phyloP scores from a whole-genome alignment of 2,329 filamentous ascomycete species.

The Daldinia eschscholtzii region DNA sequence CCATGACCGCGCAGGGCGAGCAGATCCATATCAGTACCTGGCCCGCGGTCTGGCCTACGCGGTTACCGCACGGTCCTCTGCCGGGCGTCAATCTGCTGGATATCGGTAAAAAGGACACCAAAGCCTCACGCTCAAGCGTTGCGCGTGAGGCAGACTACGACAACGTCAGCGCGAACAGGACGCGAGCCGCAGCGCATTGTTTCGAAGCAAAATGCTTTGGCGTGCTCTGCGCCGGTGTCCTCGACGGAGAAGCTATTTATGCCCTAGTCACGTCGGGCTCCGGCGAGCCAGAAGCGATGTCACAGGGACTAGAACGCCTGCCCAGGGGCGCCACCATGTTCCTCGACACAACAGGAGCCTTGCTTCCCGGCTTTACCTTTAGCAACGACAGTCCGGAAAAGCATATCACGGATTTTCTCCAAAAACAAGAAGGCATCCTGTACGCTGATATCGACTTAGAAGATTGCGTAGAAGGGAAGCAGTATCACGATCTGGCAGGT shows the following conservation, averaged over 20 bases:
- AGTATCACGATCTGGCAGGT: constrained; percentile 68
- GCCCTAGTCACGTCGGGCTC: constrained; percentile 52
- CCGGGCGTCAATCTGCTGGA: not conserved
- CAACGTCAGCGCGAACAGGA: constrained; percentile 66
- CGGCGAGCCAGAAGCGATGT: constrained; percentile 48
- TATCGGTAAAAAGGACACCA: not conserved
- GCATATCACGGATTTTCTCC: constrained; percentile 54
- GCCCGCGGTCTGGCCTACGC: constrained; percentile 68
- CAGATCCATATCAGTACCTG: constrained; percentile 68
- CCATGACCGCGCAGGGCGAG: constrained; percentile 66
- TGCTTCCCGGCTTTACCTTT: constrained; percentile 55
- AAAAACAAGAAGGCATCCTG: constrained; percentile 61
- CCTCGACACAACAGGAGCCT: constrained; percentile 63
- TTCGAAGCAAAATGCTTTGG: constrained; percentile 71
- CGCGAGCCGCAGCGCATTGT: constrained; percentile 65
- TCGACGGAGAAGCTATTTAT: constrained; percentile 57
- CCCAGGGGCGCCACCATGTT: constrained; percentile 63
- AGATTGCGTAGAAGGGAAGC: constrained; percentile 66
- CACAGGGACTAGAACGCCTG: constrained; percentile 53
- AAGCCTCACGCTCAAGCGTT: constrained; percentile 13
- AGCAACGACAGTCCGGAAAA: constrained; percentile 43
- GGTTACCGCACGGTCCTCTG: constrained; percentile 38
- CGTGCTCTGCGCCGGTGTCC: constrained; percentile 60
- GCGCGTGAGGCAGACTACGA: constrained; percentile 59
- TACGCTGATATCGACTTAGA: constrained; percentile 65